Percentiles rank a stretch among this genome's conserved stretches.
Conservation (phyloP, 2,329 filamentous ascomycete genomes). For the Aureobasidium sp. region DNA sequence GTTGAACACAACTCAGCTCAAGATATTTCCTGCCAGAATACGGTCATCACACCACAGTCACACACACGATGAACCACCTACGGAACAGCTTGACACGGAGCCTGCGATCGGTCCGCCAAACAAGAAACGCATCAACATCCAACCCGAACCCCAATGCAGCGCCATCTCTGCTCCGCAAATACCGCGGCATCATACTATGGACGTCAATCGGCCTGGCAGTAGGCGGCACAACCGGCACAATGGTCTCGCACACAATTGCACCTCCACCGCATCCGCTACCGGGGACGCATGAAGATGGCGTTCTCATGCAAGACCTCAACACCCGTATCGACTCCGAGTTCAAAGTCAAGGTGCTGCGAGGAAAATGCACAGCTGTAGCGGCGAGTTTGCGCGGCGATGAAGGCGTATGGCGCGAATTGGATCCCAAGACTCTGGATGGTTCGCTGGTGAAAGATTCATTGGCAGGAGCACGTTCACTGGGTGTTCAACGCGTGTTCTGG, state of each 20-base stretch:
- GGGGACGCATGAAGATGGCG: conserved; percentile 34
- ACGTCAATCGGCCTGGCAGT: conserved; percentile 32
- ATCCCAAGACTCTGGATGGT: background rate
- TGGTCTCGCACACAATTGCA: conserved; percentile 32
- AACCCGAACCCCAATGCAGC: background rate
- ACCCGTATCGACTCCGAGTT: conserved; percentile 38
- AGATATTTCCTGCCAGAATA: background rate
- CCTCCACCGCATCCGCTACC: conserved; percentile 36
- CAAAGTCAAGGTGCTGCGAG: conserved; percentile 38
- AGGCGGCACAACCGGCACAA: conserved; percentile 33
- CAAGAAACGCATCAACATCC: background rate
- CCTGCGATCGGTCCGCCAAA: background rate
- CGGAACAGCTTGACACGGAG: background rate
- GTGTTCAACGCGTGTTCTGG: conserved; percentile 55
- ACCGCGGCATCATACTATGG: conserved; percentile 18
- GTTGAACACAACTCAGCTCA: background rate
- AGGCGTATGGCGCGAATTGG: conserved; percentile 12
- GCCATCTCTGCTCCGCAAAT: conserved; percentile 14
- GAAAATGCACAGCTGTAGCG: conserved; percentile 32
- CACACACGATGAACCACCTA: background rate
- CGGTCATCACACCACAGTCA: background rate
- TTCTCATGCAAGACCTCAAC: conserved; percentile 34
- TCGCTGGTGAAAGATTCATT: conserved; percentile 15
- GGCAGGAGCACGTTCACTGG: conserved; percentile 33
- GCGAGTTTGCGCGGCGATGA: conserved; percentile 12